Conservation (phyloP, 2,329 filamentous ascomycete species). For the Lithohypha guttulata region DNA sequence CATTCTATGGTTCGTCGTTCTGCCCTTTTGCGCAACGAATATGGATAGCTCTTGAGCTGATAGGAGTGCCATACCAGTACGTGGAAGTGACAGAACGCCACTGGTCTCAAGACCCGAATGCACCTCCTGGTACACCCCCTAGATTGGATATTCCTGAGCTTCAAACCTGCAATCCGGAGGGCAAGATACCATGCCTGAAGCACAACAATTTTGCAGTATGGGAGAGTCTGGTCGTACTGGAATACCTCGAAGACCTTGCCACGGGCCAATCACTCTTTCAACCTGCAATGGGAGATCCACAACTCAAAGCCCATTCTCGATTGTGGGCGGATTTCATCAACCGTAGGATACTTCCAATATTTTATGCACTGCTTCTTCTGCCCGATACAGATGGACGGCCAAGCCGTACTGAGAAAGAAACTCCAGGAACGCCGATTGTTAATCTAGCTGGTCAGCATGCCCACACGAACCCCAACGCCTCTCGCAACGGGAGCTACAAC, state of each 20-base stretch:
- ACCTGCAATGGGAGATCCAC: slow-evolving; percentile 42
- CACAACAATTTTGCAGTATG: slow-evolving; percentile 74
- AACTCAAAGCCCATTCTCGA: slow-evolving; percentile 60
- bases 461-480: background rate
- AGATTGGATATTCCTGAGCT: slow-evolving; percentile 41
- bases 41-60: slow-evolving; percentile 78
- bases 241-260: slow-evolving; percentile 74
- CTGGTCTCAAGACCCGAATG: slow-evolving; percentile 10
- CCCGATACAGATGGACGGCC: slow-evolving; percentile 9
- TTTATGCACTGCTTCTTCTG: slow-evolving; percentile 57
- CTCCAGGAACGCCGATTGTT: slow-evolving; percentile 8
- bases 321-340: slow-evolving; percentile 79
- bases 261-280: slow-evolving; percentile 53
- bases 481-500: slow-evolving; percentile 1
- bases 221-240: slow-evolving; percentile 70
- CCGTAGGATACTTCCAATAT: slow-evolving; percentile 61
- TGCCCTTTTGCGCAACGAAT: slow-evolving; percentile 81
- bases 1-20: slow-evolving; percentile 73
- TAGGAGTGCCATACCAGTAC: slow-evolving; percentile 71
- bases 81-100: slow-evolving; percentile 50
- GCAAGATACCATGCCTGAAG: slow-evolving; percentile 63
- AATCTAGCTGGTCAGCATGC: background rate
- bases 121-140: slow-evolving; percentile 30
- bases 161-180: slow-evolving; percentile 64
- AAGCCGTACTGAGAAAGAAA: slow-evolving; percentile 1